A percentile compares a stretch with the other conserved stretches of the same genome.
phyloP scores from a whole-genome alignment of 208 protist genomes.

The Blechomonas ayalai region DNA sequence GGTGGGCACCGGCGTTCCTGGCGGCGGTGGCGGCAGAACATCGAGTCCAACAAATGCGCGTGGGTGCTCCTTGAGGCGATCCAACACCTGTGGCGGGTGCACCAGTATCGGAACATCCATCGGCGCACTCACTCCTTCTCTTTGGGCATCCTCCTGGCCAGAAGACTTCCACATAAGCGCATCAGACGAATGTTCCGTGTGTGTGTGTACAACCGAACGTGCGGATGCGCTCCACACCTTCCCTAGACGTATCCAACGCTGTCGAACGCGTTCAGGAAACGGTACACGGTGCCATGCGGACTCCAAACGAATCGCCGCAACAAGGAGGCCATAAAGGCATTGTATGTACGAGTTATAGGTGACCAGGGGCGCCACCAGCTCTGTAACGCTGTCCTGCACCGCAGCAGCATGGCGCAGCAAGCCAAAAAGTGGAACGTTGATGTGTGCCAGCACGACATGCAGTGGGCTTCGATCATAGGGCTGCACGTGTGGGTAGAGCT shows the following conservation, averaged over 20 bases:
- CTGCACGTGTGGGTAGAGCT: constrained; percentile 31
- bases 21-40: constrained; percentile 5
- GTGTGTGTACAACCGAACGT: no score
- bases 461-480: constrained; percentile 57
- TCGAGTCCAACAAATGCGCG: neutral
- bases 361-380: constrained; percentile 29
- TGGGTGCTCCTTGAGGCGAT: neutral
- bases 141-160: no score
- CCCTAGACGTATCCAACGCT: constrained; percentile 36
- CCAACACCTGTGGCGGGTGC: neutral
- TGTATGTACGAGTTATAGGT: constrained; percentile 66
- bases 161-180: no score
- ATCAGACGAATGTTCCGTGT: no score
- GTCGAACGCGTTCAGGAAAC: constrained; percentile 24
- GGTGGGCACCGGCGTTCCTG: constrained; percentile 7
- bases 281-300: constrained; percentile 43
- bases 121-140: no score
- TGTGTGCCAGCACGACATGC: constrained; percentile 57
- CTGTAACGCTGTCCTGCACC: constrained; percentile 4
- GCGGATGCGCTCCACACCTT: constrained; percentile 38
- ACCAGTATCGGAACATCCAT: no score
- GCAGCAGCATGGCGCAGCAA: constrained; percentile 32
- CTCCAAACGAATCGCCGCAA: constrained; percentile 50
- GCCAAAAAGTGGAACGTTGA: constrained; percentile 50
- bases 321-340: constrained; percentile 42